phyloP scores from a whole-genome alignment of 768 basidiomycete species.

The Dendrothele bispora region DNA sequence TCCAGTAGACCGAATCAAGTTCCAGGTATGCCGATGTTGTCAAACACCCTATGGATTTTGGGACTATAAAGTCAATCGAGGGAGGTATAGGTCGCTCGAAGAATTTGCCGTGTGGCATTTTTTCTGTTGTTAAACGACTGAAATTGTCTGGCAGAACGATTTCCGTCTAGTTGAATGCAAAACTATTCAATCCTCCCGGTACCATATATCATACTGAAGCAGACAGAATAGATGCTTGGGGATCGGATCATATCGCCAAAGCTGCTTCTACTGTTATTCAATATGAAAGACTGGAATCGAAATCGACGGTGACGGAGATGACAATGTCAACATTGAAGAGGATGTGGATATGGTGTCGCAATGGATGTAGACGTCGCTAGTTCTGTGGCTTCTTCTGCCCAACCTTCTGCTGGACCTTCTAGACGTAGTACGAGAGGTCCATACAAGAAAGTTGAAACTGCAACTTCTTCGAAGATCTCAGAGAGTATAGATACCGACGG shows the following conservation, averaged over 20 bases:
- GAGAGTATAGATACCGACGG: slow-evolving; percentile 69
- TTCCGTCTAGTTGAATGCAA: slow-evolving; percentile 77
- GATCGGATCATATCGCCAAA: slow-evolving; percentile 70
- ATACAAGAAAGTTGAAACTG: slow-evolving; percentile 45
- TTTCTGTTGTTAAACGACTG: slow-evolving; percentile 6
- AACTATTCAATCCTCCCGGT: slow-evolving; percentile 72
- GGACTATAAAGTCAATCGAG: slow-evolving; percentile 84
- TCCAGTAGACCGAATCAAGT: slow-evolving; percentile 65
- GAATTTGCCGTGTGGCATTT: slow-evolving; percentile 70
- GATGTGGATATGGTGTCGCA: slow-evolving; percentile 40
- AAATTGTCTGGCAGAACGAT: slow-evolving; percentile 48
- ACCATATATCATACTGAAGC: slow-evolving; percentile 77
- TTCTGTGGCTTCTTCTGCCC: no score
- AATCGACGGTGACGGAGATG: slow-evolving; percentile 60
- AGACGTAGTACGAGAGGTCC: slow-evolving; percentile 52
- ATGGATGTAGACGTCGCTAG: slow-evolving; percentile 32
- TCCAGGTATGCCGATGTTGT: slow-evolving; percentile 69
- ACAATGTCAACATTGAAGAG: slow-evolving; percentile 30
- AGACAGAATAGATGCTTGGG: slow-evolving; percentile 68
- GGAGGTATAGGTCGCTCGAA: slow-evolving; percentile 77
- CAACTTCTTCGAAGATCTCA: slow-evolving; percentile 23
- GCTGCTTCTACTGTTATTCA: slow-evolving; percentile 75
- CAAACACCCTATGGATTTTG: slow-evolving; percentile 89
- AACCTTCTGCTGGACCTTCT: slow-evolving; percentile 29
- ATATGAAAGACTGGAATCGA: slow-evolving; percentile 85